These are phyloP conservation scores for Candida glucosophila DNA, from an alignment of 1,139 yeast genomes.

Conservation along the genomic window DNA sequence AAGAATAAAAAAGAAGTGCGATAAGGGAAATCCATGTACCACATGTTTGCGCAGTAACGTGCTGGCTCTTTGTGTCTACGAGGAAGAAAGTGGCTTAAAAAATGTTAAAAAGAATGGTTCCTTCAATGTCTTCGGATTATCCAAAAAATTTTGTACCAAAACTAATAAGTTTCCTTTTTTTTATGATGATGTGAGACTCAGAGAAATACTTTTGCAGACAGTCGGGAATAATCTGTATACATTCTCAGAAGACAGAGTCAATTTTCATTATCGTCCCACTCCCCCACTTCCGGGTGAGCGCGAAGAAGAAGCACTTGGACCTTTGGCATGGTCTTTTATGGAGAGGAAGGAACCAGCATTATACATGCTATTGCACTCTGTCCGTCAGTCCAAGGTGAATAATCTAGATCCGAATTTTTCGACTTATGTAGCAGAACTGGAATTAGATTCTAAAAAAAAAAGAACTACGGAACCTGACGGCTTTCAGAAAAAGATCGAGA, in stretches of 20 bases:
- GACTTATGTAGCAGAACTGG: neutral
- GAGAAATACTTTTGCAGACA: neutral
- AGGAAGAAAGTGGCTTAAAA: neutral
- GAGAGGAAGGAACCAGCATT: slow-evolving; percentile 3
- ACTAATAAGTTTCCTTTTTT: neutral
- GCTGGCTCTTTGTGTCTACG: neutral
- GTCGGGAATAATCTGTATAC: neutral
- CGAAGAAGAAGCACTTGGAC: neutral
- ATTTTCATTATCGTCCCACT: neutral
- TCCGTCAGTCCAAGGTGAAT: neutral
- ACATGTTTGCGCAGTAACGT: slow-evolving; percentile 1
- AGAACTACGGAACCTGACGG: neutral
- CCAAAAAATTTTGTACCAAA: neutral
- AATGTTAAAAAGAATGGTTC: neutral
- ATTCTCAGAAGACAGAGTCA: neutral
- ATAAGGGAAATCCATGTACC: neutral
- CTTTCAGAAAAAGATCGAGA: slow-evolving; percentile 13
- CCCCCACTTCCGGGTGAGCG: neutral
- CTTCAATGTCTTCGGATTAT: neutral
- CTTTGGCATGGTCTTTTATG: slow-evolving; percentile 3
- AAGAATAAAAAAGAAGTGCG: neutral
- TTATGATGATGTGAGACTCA: neutral
- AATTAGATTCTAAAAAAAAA: neutral
- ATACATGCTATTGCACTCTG: slow-evolving; percentile 1
- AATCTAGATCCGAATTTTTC: slow-evolving; percentile 1